phyloP scores from a whole-genome alignment of 768 basidiomycete genomes.

The Amanita jacksonii region DNA sequence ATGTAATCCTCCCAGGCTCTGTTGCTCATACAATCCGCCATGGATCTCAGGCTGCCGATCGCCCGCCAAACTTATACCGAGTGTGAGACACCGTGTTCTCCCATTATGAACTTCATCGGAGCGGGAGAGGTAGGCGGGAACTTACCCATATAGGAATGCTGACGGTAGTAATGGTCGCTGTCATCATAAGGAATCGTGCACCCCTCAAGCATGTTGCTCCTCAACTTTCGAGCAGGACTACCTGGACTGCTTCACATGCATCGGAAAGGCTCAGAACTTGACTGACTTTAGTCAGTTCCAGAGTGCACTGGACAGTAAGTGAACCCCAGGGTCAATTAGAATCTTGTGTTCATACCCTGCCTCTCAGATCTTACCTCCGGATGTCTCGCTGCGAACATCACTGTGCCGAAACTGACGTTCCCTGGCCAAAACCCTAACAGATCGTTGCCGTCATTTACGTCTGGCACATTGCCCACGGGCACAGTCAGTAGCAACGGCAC shows the following conservation, averaged over 20 bases:
- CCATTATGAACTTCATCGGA: not conserved
- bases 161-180: not conserved
- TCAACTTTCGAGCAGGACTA: not conserved
- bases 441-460: slow-evolving; percentile 12
- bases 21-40: no score
- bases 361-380: not conserved
- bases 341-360: not conserved
- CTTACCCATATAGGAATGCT: not conserved
- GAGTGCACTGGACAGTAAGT: not conserved
- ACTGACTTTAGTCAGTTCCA: not conserved
- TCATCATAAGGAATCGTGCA: not conserved
- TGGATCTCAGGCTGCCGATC: no score
- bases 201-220: slow-evolving; percentile 1
- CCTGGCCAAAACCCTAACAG: slow-evolving; percentile 22
- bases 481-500: not conserved
- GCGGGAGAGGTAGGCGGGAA: not conserved
- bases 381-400: slow-evolving; percentile 8
- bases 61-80: no score
- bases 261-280: not conserved
- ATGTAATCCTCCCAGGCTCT: no score
- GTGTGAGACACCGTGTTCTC: no score
- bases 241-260: slow-evolving; percentile 4
- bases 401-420: slow-evolving; percentile 16
- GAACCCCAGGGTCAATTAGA: not conserved
- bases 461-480: slow-evolving; percentile 6